Evolutionary conservation across 1,284 basidiomycete species (phyloP), one percentile per base, ranked within the genome.

Genomic region (Ganoderma resinaceum): DNA sequence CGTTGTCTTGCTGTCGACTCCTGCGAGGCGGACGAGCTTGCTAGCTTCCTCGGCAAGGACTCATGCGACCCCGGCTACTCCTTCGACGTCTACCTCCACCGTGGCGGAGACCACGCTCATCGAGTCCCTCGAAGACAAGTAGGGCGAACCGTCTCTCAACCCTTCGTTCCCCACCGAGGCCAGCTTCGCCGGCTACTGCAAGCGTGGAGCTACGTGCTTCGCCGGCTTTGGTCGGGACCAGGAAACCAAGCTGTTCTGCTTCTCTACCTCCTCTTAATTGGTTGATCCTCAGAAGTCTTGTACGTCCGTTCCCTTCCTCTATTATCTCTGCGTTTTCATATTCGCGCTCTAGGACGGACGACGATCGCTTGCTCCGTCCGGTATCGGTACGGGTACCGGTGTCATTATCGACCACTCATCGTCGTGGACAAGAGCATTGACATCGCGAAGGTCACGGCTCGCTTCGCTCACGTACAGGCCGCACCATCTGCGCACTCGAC

Each of bases 351-450:
- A 94, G 92, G 70, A 99, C 99, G 97, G 97, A 99, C 84, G 99
- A 94, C 80, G 97, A 99, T 98, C 97, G 8, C 87, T 99, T 79
- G 91, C 95, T 20, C 93, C 96, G 77, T 94, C 95, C 23, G 95
- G 96, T 80, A 90, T 99, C 72, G 97, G 97, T n/a, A n/a, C n/a
- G n/a, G n/a, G n/a, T 37, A 99, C 97, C 0, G 97, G 97, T 69
- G 97, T 98, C 23, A 96, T 99, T n/a, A n/a, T n/a, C n/a, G n/a
- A n/a, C n/a, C n/a, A 84, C 82, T 99, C 72, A 99, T 99, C 74
- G 97, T 99, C 75, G 99, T 99, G 97, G 92, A 99, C 87, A 96
- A 98, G 85, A 92, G 91, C 75, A 98, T 97, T 43, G 97, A 99
- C 79, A 92, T 99, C 67, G 90, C 98, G 73, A 84, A 88, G 61